Conservation (phyloP, 495 filamentous ascomycete genomes). For the Paragyromitra xinjiangensis region DNA sequence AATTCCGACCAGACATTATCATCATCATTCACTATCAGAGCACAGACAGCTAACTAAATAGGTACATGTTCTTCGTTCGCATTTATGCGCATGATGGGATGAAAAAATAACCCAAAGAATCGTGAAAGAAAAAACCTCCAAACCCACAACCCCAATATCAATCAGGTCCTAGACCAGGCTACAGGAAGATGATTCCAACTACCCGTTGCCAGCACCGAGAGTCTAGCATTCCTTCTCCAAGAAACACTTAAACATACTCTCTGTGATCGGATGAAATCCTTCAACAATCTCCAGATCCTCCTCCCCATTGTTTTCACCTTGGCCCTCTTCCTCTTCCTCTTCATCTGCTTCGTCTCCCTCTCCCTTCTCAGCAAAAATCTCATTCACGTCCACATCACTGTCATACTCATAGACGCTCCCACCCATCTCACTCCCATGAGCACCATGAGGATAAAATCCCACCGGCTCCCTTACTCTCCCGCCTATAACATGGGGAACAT, state of each 20-base stretch:
- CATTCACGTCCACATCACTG: slow-evolving; percentile 33
- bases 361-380: slow-evolving; percentile 9
- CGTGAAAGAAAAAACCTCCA: neutral
- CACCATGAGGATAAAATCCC: neutral
- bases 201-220: neutral
- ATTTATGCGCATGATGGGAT: slow-evolving; percentile 1
- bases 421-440: neutral
- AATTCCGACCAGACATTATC: too few species aligned
- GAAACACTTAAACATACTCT: slow-evolving; percentile 30
- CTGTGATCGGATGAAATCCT: slow-evolving; percentile 24
- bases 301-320: slow-evolving; percentile 4
- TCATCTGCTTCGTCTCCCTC: neutral
- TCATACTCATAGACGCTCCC: slow-evolving; percentile 21
- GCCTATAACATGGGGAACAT: neutral
- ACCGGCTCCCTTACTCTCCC: neutral
- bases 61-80: neutral
- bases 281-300: slow-evolving; percentile 43
- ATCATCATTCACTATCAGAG: slow-evolving; percentile 3
- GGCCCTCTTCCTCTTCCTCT: neutral
- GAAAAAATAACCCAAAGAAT: neutral
- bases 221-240: slow-evolving; percentile 18
- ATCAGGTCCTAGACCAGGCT: neutral
- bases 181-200: neutral
- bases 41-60: neutral
- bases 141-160: too few species aligned